A percentile compares a stretch with the other conserved stretches of the same genome.
Conservation (phyloP, 1,284 basidiomycete genomes). For the Apiotrichum brassicae region DNA sequence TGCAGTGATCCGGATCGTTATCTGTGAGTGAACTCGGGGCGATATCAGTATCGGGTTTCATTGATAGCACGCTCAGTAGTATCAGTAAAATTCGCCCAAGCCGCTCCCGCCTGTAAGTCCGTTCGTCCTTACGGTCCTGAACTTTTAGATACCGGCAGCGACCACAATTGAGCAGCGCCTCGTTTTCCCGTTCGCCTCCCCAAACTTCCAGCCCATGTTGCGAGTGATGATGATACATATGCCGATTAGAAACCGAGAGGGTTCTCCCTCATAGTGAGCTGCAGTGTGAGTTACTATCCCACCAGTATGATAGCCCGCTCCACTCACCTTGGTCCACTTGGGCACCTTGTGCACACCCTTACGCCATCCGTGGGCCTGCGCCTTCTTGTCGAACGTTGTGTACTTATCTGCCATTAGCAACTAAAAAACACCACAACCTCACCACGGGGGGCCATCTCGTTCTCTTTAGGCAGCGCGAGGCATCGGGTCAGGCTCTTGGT, state of each 20-base stretch:
- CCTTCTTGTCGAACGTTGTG: constrained; percentile 73
- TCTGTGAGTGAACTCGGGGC: too few relatives aligned
- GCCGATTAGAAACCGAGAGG: constrained; percentile 74
- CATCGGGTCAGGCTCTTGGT: constrained; percentile 51
- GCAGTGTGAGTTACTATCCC: constrained; percentile 12
- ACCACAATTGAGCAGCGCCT: too few relatives aligned
- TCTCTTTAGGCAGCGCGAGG: constrained; percentile 41
- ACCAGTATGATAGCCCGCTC: too few relatives aligned
- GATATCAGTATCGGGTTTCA: too few relatives aligned
- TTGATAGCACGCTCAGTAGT: too few relatives aligned
- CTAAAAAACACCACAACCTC: constrained; percentile 30
- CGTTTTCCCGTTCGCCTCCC: too few relatives aligned
- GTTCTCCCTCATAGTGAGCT: constrained; percentile 77
- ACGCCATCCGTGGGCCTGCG: constrained; percentile 59
- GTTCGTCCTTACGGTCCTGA: too few relatives aligned
- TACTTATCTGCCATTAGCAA: constrained; percentile 69
- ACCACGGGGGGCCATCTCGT: constrained; percentile 48
- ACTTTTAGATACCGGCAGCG: too few relatives aligned
- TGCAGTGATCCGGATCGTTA: too few relatives aligned
- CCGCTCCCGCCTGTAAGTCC: too few relatives aligned
- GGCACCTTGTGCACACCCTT: constrained; percentile 96
- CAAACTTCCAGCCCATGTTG: background rate
- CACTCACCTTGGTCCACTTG: constrained; percentile 80
- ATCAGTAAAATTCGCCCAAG: too few relatives aligned
- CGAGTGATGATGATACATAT: constrained; percentile 8